These are phyloP conservation scores for Coniosporium tulheliwenetii DNA, from an alignment of 2,329 filamentous ascomycete genomes.

Conservation along the genomic window DNA sequence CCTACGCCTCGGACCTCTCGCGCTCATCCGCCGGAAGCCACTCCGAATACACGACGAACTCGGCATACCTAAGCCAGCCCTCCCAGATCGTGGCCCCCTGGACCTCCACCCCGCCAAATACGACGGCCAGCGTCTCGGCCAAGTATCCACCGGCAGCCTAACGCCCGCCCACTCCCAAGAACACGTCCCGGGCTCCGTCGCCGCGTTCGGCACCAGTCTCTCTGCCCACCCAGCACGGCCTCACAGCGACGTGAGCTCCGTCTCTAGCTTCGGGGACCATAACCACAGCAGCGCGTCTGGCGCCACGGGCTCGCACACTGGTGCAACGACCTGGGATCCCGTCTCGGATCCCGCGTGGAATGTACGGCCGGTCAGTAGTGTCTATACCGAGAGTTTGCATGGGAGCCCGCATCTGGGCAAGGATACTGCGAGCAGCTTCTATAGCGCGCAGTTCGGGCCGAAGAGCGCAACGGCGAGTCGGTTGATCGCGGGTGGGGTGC, in stretches of 20 bases:
- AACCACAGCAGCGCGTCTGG: constrained; percentile 3
- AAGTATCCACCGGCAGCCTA: constrained; percentile 54
- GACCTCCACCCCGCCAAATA: constrained; percentile 36
- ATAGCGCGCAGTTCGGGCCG: background rate
- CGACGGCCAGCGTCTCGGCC: constrained; percentile 46
- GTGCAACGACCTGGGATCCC: constrained; percentile 20
- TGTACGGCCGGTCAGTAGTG: constrained; percentile 23
- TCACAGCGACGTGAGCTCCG: constrained; percentile 12
- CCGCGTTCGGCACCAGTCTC: background rate
- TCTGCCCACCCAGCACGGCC: background rate
- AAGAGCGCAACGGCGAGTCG: background rate
- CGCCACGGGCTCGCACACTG: constrained; percentile 1
- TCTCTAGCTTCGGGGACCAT: constrained; percentile 14
- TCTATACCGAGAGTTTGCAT: constrained; percentile 19
- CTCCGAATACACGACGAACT: constrained; percentile 31
- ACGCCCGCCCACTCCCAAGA: background rate
- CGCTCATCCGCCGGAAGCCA: constrained; percentile 36
- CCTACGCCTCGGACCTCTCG: constrained; percentile 20
- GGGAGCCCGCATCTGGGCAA: background rate
- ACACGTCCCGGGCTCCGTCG: background rate
- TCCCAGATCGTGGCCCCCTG: constrained; percentile 55
- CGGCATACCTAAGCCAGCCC: constrained; percentile 33
- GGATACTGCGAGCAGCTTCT: background rate
- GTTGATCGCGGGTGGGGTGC: background rate
- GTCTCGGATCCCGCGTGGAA: constrained; percentile 11